These are phyloP conservation scores for Ustilago sp. DNA, from an alignment of 1,284 basidiomycete species.

Conservation along the genomic window DNA sequence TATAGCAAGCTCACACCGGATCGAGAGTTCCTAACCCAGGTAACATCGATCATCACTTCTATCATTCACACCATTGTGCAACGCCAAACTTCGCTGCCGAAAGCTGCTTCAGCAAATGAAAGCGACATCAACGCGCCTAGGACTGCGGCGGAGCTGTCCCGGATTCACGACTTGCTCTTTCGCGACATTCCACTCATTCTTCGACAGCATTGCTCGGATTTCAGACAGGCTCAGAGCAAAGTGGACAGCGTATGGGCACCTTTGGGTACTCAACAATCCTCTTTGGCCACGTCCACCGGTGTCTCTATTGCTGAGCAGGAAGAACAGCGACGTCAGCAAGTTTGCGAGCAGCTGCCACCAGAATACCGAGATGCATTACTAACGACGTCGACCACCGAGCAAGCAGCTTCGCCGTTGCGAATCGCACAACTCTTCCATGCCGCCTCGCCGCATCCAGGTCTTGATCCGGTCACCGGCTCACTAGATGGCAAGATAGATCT, in stretches of 20 bases:
- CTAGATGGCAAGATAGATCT: conserved; percentile 46
- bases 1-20: conserved; percentile 57
- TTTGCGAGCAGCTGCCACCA: conserved; percentile 7
- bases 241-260: conserved; percentile 37
- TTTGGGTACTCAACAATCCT: conserved; percentile 10
- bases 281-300: neutral
- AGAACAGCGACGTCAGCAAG: conserved; percentile 18
- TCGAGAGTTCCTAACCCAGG: conserved; percentile 48
- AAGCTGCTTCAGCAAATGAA: neutral
- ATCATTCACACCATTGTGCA: conserved; percentile 25
- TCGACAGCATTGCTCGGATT: conserved; percentile 43
- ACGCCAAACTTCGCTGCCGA: conserved; percentile 9
- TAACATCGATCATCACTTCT: conserved; percentile 35
- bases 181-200: conserved; percentile 47
- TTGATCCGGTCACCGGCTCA: conserved; percentile 20
- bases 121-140: conserved; percentile 25
- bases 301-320: conserved; percentile 13
- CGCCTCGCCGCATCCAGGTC: conserved; percentile 40
- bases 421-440: conserved; percentile 31
- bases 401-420: conserved; percentile 10
- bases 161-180: conserved; percentile 35
- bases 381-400: neutral
- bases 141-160: conserved; percentile 8
- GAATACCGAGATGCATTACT: conserved; percentile 6
- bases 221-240: conserved; percentile 28